Percentiles rank a stretch among this genome's conserved stretches.
These are phyloP conservation scores for Neurospora hispaniola DNA, from an alignment of 495 filamentous ascomycete species.

Conservation along the genomic window DNA sequence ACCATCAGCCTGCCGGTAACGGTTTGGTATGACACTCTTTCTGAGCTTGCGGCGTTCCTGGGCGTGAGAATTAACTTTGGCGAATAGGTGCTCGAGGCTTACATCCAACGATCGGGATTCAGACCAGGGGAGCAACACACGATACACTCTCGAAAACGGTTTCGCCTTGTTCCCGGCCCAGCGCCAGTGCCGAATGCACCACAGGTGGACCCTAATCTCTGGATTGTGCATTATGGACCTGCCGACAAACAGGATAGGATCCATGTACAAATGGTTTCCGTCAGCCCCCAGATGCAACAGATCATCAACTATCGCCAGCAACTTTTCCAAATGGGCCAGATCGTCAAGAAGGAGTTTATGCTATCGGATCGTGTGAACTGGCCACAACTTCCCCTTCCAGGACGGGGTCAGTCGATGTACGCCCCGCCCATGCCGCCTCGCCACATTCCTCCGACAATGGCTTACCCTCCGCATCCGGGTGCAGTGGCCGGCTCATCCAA, in stretches of 20 bases:
- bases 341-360: constrained; percentile 88
- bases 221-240: constrained; percentile 87
- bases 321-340: constrained; percentile 67
- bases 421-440: constrained; percentile 22
- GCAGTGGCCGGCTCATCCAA: constrained; percentile 37
- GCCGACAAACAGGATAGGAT: constrained; percentile 62
- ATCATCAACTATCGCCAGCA: constrained; percentile 54
- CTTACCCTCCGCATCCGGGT: constrained; percentile 38
- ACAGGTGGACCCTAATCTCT: constrained; percentile 67
- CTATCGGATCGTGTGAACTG: constrained; percentile 78
- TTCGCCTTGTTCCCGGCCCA: constrained; percentile 62
- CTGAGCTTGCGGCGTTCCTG: neutral
- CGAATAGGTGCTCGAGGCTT: constrained; percentile 61
- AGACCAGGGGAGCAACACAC: constrained; percentile 58
- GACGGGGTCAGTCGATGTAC: constrained; percentile 34
- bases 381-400: constrained; percentile 70
- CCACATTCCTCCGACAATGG: constrained; percentile 38
- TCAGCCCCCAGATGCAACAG: constrained; percentile 44
- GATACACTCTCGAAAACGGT: constrained; percentile 67
- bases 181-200: constrained; percentile 48
- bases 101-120: constrained; percentile 68
- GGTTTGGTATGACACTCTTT: constrained; percentile 55
- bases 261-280: constrained; percentile 51
- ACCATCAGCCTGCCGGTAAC: constrained; percentile 52
- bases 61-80: constrained; percentile 8